Conservation (phyloP, 495 filamentous ascomycete genomes). For the Aspergillus panamensis region DNA sequence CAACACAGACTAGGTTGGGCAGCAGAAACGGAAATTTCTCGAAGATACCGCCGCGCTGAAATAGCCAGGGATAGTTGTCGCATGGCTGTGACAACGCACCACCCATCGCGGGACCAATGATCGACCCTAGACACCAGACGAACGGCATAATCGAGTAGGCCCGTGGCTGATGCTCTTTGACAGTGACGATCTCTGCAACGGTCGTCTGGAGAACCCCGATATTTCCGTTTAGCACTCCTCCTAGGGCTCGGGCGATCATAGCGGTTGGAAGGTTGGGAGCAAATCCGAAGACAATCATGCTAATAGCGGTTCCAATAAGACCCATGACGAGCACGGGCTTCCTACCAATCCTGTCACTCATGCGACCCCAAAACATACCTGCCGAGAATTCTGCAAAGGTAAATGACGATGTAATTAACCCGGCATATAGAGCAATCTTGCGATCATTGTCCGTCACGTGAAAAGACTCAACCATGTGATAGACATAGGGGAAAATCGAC, state of each 20-base stretch:
- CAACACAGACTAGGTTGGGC: slow-evolving; percentile 87
- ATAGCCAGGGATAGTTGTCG: slow-evolving; percentile 72
- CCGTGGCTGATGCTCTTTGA: slow-evolving; percentile 85
- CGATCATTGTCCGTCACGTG: slow-evolving; percentile 71
- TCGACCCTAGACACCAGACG: slow-evolving; percentile 92
- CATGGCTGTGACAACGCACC: slow-evolving; percentile 86
- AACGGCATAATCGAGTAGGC: slow-evolving; percentile 97
- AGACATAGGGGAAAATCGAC: slow-evolving; percentile 98
- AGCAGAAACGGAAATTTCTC: slow-evolving; percentile 86
- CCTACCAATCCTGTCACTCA: slow-evolving; percentile 88
- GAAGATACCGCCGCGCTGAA: slow-evolving; percentile 70
- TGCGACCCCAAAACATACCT: slow-evolving; percentile 83
- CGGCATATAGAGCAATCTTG: slow-evolving; percentile 86
- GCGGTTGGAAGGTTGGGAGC: slow-evolving; percentile 79
- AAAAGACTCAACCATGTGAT: slow-evolving; percentile 95
- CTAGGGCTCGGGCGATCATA: slow-evolving; percentile 80
- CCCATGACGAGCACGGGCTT: slow-evolving; percentile 91
- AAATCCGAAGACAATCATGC: slow-evolving; percentile 93
- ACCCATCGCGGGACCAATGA: slow-evolving; percentile 86
- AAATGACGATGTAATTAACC: slow-evolving; percentile 95
- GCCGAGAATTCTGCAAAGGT: slow-evolving; percentile 93
- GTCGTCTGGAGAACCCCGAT: slow-evolving; percentile 95
- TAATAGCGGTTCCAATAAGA: slow-evolving; percentile 82
- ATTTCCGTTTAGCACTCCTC: slow-evolving; percentile 91
- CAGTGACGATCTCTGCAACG: slow-evolving; percentile 85